These are phyloP conservation scores for Albizia julibrissin DNA, from an alignment of 306 rosid genomes.

Conservation along the genomic window DNA sequence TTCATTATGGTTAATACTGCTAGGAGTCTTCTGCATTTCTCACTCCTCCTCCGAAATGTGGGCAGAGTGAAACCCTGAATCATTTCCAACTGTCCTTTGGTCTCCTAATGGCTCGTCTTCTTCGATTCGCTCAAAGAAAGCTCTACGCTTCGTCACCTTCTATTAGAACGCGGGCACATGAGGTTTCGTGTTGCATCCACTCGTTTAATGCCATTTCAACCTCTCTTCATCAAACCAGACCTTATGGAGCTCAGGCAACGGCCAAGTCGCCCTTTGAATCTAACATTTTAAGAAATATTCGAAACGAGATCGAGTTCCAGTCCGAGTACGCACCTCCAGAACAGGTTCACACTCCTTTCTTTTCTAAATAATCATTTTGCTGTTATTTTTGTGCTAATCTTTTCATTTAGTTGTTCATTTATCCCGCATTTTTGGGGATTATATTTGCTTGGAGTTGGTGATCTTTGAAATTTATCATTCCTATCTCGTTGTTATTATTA, in stretches of 20 bases:
- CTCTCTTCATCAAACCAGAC: not conserved
- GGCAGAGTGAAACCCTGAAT: not conserved
- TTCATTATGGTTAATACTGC: too few relatives aligned
- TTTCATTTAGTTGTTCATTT: not conserved
- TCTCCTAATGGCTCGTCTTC: not conserved
- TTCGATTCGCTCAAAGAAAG: not conserved
- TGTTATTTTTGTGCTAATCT: not conserved
- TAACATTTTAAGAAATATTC: conserved; percentile 67
- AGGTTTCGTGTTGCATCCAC: too few relatives aligned
- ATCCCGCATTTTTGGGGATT: not conserved
- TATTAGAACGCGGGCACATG: too few relatives aligned
- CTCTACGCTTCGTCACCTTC: too few relatives aligned
- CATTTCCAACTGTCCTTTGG: not conserved
- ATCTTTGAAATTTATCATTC: not conserved
- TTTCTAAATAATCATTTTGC: not conserved
- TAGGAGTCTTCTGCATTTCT: too few relatives aligned
- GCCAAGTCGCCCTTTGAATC: conserved; percentile 68
- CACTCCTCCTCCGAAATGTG: too few relatives aligned
- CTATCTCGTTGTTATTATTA: not conserved
- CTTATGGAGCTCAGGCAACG: not conserved
- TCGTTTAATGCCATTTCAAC: not conserved
- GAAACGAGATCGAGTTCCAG: conserved; percentile 62
- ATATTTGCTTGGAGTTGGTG: not conserved
- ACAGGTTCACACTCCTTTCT: conserved; percentile 50
- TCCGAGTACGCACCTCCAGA: conserved; percentile 64